phyloP scores from a whole-genome alignment of 2,329 filamentous ascomycete genomes.

The Pseudogymnoascus pannorum region DNA sequence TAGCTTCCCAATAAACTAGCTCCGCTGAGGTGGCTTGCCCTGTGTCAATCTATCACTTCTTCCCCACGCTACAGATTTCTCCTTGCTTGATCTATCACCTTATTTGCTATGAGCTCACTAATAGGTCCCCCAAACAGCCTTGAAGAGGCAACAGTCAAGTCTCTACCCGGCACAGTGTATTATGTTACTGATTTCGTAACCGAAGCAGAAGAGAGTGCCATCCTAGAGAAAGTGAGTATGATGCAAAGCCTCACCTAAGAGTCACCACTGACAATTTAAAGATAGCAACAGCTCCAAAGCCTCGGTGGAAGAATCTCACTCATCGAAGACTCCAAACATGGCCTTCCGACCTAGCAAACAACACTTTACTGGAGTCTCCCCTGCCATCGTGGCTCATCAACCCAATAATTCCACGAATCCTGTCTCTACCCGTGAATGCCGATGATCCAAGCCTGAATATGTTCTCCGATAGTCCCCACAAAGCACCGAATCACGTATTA shows the following conservation, averaged over 20 bases:
- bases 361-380: slow-evolving; percentile 66
- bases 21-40: slow-evolving; percentile 11
- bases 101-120: slow-evolving; percentile 10
- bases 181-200: slow-evolving; percentile 85
- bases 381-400: slow-evolving; percentile 69
- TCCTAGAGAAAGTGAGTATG: slow-evolving; percentile 60
- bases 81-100: slow-evolving; percentile 3
- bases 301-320: slow-evolving; percentile 80
- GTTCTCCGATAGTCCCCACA: slow-evolving; percentile 62
- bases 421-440: slow-evolving; percentile 39
- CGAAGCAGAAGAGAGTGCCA: slow-evolving; percentile 59
- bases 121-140: slow-evolving; percentile 40
- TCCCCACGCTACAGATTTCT: background rate
- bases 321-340: slow-evolving; percentile 86
- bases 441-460: slow-evolving; percentile 33
- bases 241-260: background rate
- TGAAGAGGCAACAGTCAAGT: slow-evolving; percentile 43
- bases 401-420: slow-evolving; percentile 58
- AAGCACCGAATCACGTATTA: slow-evolving; percentile 78
- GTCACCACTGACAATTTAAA: slow-evolving; percentile 16
- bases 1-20: slow-evolving; percentile 5
- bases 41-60: slow-evolving; percentile 8
- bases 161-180: slow-evolving; percentile 60
- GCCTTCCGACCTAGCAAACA: slow-evolving; percentile 73
- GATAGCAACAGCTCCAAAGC: slow-evolving; percentile 59